Evolutionary conservation across 2,329 filamentous ascomycete species (phyloP).

Genomic region (Arthrobotrys musiformis): DNA sequence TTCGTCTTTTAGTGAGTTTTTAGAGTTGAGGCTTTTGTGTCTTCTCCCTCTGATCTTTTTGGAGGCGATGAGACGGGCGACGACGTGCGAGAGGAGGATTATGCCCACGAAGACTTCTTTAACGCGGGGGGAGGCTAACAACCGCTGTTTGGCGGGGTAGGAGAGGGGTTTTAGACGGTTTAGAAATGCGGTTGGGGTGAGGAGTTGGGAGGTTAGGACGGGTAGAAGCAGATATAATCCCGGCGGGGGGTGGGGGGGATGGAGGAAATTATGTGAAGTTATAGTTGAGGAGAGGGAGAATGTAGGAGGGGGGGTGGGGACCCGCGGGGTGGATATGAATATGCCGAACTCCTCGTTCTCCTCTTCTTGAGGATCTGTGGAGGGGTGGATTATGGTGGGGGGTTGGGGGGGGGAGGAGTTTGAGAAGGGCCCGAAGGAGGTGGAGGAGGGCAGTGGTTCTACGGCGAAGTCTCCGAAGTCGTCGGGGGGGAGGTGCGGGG

Average conservation of each 20-base stretch:
- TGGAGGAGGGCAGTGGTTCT: conserved; percentile 26
- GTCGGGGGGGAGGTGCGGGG: conserved; percentile 12
- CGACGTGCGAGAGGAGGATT: conserved; percentile 57
- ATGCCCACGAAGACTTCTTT: conserved; percentile 55
- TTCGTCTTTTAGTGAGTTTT: conserved; percentile 56
- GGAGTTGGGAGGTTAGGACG: conserved; percentile 56
- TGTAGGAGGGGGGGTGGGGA: conserved; percentile 35
- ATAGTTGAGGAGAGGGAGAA: conserved; percentile 33
- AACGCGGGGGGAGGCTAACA: conserved; percentile 49
- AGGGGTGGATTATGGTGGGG: not conserved
- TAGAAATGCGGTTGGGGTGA: conserved; percentile 57
- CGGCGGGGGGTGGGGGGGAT: conserved; percentile 50
- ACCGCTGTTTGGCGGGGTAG: conserved; percentile 58
- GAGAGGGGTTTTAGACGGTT: conserved; percentile 57
- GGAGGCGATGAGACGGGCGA: conserved; percentile 56
- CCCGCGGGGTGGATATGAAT: conserved; percentile 56
- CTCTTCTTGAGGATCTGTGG: not conserved
- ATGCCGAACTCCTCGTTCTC: conserved; percentile 58
- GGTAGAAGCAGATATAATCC: conserved; percentile 56
- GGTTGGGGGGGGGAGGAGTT: conserved; percentile 19
- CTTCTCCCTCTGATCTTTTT: conserved; percentile 43
- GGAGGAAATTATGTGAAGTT: conserved; percentile 26
- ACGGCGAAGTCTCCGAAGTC: conserved; percentile 51
- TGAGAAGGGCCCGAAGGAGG: conserved; percentile 23
- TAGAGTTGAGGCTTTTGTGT: not conserved